phyloP scores from a whole-genome alignment of 805 yeast species.

The Wickerhamomyces sydowiorum region DNA sequence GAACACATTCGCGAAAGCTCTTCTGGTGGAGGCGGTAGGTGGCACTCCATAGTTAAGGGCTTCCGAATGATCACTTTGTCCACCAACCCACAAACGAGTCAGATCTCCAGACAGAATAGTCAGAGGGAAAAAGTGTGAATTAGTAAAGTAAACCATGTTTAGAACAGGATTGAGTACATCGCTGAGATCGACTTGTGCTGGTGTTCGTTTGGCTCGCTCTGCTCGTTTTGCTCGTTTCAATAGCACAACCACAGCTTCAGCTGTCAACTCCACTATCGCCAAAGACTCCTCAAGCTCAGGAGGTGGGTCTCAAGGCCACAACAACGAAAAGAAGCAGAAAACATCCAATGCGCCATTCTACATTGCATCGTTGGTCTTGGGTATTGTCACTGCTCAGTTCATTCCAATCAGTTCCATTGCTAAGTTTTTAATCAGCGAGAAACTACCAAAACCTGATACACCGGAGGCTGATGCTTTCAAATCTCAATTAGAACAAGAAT shows the following conservation, averaged over 20 bases:
- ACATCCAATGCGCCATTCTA: slow-evolving; percentile 7
- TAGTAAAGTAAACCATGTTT: too few species aligned
- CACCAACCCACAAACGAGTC: too few species aligned
- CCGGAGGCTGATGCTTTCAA: slow-evolving; percentile 25
- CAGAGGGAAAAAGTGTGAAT: too few species aligned
- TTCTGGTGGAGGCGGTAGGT: too few species aligned
- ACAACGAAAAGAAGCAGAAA: background rate
- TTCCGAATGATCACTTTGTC: too few species aligned
- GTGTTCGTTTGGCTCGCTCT: background rate
- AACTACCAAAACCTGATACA: slow-evolving; percentile 19
- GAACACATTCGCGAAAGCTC: too few species aligned
- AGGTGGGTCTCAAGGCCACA: background rate
- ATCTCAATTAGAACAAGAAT: slow-evolving; percentile 36
- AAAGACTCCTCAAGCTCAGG: background rate
- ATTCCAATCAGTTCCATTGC: slow-evolving; percentile 29
- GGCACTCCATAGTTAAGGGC: too few species aligned
- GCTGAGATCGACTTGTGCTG: too few species aligned
- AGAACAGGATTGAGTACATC: too few species aligned
- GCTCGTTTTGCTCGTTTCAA: background rate
- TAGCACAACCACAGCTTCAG: background rate
- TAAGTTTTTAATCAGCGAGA: slow-evolving; percentile 18
- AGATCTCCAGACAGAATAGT: too few species aligned
- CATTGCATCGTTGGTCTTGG: slow-evolving; percentile 26
- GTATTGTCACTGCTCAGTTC: slow-evolving; percentile 28
- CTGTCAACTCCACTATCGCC: background rate